A percentile compares a stretch with the other conserved stretches of the same genome.
These are phyloP conservation scores for Diaporthe citri DNA, from an alignment of 2,329 filamentous ascomycete genomes.

Conservation along the genomic window DNA sequence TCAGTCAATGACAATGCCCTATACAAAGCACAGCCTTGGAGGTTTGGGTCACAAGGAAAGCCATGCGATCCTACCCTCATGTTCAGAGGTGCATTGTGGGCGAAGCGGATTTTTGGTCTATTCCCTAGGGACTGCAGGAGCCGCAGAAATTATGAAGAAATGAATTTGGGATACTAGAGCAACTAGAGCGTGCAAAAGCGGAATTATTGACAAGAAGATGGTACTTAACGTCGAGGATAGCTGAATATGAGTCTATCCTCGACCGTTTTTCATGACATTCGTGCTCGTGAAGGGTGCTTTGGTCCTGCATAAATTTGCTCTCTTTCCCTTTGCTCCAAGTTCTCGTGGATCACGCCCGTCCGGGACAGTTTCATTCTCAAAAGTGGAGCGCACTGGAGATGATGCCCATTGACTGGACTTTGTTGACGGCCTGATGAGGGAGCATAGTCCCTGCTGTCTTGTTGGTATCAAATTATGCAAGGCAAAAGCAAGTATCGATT, in stretches of 20 bases:
- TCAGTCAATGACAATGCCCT: neutral
- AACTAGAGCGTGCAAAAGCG: neutral
- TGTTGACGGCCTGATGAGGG: neutral
- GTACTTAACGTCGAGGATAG: neutral
- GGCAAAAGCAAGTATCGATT: constrained; percentile 21
- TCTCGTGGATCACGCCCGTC: too few species aligned
- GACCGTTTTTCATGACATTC: neutral
- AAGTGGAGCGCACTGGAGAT: neutral
- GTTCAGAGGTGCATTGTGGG: neutral
- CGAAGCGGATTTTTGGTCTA: neutral
- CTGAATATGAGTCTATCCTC: neutral
- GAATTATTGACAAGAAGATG: constrained; percentile 13
- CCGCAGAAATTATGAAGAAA: constrained; percentile 30
- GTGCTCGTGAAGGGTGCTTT: neutral
- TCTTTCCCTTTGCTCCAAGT: neutral
- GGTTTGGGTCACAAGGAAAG: neutral
- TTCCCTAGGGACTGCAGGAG: constrained; percentile 28
- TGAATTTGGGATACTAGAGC: constrained; percentile 18
- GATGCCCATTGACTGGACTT: neutral
- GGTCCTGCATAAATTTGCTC: neutral
- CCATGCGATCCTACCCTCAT: neutral
- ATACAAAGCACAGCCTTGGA: neutral
- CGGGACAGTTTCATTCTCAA: neutral
- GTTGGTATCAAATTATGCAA: constrained; percentile 33
- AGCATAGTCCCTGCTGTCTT: neutral